Conservation (phyloP, 2,329 filamentous ascomycete species). For the Aspergillus sp. region DNA sequence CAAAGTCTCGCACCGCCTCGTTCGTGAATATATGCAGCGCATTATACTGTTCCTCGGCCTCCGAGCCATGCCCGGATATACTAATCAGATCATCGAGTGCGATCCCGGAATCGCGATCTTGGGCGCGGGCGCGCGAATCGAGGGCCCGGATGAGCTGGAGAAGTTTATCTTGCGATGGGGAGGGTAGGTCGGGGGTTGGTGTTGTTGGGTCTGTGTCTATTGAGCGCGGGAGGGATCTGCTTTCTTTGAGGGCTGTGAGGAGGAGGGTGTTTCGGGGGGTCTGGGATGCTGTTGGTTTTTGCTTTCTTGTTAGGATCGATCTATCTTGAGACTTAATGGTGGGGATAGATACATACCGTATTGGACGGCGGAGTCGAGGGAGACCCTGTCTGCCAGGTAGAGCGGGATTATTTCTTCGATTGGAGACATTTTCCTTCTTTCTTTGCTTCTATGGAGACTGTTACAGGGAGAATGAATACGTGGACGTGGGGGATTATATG, state of each 20-base stretch:
- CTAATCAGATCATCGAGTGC: too few relatives aligned
- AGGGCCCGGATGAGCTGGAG: background rate
- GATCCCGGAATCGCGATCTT: too few relatives aligned
- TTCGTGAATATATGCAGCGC: too few relatives aligned
- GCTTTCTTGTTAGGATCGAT: background rate
- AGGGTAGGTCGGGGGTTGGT: conserved; percentile 2
- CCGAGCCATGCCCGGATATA: too few relatives aligned
- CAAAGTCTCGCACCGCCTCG: too few relatives aligned
- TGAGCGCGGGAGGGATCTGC: conserved; percentile 6
- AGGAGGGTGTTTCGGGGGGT: background rate
- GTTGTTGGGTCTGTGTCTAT: background rate
- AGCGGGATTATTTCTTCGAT: background rate
- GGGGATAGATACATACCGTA: background rate
- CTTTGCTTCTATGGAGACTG: too few relatives aligned
- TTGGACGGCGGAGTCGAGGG: background rate
- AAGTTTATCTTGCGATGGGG: background rate
- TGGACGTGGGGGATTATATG: too few relatives aligned
- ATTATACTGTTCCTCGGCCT: too few relatives aligned
- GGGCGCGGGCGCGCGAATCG: too few relatives aligned
- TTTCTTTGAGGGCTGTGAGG: background rate
- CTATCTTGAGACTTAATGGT: too few relatives aligned
- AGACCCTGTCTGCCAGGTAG: background rate
- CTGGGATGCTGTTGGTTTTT: background rate
- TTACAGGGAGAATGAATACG: too few relatives aligned
- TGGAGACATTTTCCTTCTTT: too few relatives aligned